These are phyloP conservation scores for grape (Vitis vinifera) DNA, from an alignment of 164 flowering plant species.

Conservation along the genomic window ASM3070453v1 NC_081820.1:19760501-19761000, in stretches of 20 bases:
- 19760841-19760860: neutral
- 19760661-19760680: neutral
- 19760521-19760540: constrained; percentile 71
- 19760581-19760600: constrained; percentile 7
- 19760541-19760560: constrained; percentile 68
- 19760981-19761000: too few relatives aligned
- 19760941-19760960: too few relatives aligned
- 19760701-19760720: neutral
- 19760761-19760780: neutral
- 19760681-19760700: neutral
- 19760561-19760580: constrained; percentile 48
- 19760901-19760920: too few relatives aligned
- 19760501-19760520: constrained; percentile 88
- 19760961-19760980: too few relatives aligned
- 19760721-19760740: neutral
- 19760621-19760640: too few relatives aligned
- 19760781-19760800: constrained; percentile 1
- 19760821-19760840: neutral
- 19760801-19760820: neutral
- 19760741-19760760: neutral
- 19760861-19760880: too few relatives aligned
- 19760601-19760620: constrained; percentile 2
- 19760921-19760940: too few relatives aligned
- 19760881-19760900: too few relatives aligned
- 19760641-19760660: too few relatives aligned